Evolutionary conservation across 73 alveolate genomes (phyloP).

Genomic region (Effrenium voratum): DNA sequence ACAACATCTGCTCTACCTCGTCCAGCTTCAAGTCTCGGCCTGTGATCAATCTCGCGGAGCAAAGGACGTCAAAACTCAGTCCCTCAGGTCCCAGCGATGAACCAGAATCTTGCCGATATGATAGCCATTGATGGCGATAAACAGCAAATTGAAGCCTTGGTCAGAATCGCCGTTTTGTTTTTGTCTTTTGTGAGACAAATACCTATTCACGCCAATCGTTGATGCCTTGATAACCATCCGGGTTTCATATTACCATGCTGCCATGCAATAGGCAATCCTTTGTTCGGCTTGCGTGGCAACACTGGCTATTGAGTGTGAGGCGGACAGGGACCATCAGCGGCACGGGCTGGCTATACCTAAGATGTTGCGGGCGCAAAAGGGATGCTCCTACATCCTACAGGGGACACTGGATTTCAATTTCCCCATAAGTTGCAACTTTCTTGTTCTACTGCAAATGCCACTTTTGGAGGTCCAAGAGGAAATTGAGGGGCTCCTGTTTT

Average conservation of each 20-base stretch:
- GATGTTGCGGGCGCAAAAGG: not conserved
- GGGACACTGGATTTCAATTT: not conserved
- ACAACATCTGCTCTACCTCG: conserved; percentile 35
- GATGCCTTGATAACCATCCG: not conserved
- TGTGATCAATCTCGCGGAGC: not conserved
- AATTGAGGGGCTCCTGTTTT: not conserved
- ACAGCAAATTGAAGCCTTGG: conserved; percentile 3
- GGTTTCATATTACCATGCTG: not conserved
- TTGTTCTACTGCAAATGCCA: too few relatives aligned
- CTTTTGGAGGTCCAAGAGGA: not conserved
- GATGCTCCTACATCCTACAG: not conserved
- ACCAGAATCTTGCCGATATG: conserved; percentile 1
- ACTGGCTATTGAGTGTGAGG: not conserved
- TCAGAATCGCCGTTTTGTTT: too few relatives aligned
- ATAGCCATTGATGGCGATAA: conserved; percentile 22
- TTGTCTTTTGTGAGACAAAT: too few relatives aligned
- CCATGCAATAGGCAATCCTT: not conserved
- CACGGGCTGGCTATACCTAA: conserved; percentile 6
- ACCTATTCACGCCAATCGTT: not conserved
- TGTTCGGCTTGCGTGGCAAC: not conserved
- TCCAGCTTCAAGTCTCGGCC: conserved; percentile 25
- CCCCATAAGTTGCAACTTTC: not conserved
- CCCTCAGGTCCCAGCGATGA: not conserved
- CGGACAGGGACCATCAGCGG: conserved; percentile 21
- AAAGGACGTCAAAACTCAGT: too few relatives aligned